phyloP scores from a whole-genome alignment of 2,329 filamentous ascomycete species.

The Clarireedia monteithiana region DNA sequence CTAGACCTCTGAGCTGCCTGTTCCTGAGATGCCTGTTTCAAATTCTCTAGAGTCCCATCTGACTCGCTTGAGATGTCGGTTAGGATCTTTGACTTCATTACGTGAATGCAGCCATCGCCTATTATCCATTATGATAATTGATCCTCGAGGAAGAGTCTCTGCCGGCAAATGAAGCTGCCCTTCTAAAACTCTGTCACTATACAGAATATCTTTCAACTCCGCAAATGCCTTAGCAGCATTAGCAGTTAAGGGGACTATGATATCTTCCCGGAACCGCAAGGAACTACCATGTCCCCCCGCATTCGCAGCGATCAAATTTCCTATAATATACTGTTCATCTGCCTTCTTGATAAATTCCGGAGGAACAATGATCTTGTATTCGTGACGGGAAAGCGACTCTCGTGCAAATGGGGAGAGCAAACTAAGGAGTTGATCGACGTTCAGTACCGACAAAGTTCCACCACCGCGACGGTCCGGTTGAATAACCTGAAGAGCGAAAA shows the following conservation, averaged over 20 bases:
- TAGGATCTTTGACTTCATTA: conserved; percentile 29
- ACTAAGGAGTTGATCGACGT: conserved; percentile 14
- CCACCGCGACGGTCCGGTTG: conserved; percentile 15
- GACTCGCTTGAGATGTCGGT: conserved; percentile 31
- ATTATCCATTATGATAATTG: conserved; percentile 32
- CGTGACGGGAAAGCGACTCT: conserved; percentile 13
- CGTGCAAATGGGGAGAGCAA: conserved; percentile 12
- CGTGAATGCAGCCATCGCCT: conserved; percentile 32
- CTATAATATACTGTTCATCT: conserved; percentile 18
- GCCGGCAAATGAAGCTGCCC: conserved; percentile 20
- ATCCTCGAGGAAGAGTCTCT: conserved; percentile 22
- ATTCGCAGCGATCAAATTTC: neutral
- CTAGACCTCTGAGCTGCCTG: neutral
- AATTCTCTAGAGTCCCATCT: conserved; percentile 24
- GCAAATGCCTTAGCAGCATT: conserved; percentile 25
- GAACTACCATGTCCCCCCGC: conserved; percentile 8
- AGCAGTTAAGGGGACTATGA: conserved; percentile 23
- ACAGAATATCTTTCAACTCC: conserved; percentile 26
- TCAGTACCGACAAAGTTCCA: conserved; percentile 21
- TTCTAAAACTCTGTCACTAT: neutral
- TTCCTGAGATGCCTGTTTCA: no score
- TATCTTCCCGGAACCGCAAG: conserved; percentile 19
- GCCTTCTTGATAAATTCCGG: conserved; percentile 29
- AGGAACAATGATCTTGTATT: conserved; percentile 25
- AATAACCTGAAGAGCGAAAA: conserved; percentile 26